phyloP scores from a whole-genome alignment of 2,329 filamentous ascomycete species.

The Cyphellophora attinorum region DNA sequence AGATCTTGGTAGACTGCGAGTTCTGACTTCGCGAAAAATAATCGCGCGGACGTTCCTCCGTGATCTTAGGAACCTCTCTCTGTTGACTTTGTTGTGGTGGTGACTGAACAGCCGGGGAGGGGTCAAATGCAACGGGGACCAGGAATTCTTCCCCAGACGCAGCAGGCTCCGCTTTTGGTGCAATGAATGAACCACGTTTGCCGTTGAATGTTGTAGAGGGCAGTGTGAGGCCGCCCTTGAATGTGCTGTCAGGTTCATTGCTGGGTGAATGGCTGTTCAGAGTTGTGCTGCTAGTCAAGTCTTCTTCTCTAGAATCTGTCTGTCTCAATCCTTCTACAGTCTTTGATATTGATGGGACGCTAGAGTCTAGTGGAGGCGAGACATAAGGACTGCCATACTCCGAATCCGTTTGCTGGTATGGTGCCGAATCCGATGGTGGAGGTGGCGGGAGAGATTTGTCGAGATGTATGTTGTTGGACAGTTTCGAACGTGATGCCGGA shows the following conservation, averaged over 20 bases:
- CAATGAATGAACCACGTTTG: slow-evolving; percentile 62
- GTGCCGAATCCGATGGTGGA: slow-evolving; percentile 50
- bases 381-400: slow-evolving; percentile 2
- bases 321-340: slow-evolving; percentile 14
- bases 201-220: slow-evolving; percentile 70
- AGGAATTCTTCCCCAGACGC: slow-evolving; percentile 60
- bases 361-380: slow-evolving; percentile 7
- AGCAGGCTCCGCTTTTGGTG: slow-evolving; percentile 44
- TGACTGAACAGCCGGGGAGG: slow-evolving; percentile 48
- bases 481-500: slow-evolving; percentile 20
- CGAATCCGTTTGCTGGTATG: background rate
- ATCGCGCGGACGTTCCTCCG: slow-evolving; percentile 2
- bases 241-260: too few relatives aligned
- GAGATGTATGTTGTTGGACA: slow-evolving; percentile 46
- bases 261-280: too few relatives aligned
- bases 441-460: slow-evolving; percentile 92
- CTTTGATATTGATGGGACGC: slow-evolving; percentile 15
- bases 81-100: slow-evolving; percentile 30
- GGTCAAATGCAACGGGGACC: slow-evolving; percentile 67
- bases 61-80: background rate
- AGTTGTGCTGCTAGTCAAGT: too few relatives aligned
- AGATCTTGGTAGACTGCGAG: slow-evolving; percentile 1
- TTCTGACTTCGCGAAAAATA: slow-evolving; percentile 11
- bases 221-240: slow-evolving; percentile 54
- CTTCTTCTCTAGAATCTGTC: background rate